Conservation (phyloP, 1,139 yeast species). For the Yarrowia galli region DNA sequence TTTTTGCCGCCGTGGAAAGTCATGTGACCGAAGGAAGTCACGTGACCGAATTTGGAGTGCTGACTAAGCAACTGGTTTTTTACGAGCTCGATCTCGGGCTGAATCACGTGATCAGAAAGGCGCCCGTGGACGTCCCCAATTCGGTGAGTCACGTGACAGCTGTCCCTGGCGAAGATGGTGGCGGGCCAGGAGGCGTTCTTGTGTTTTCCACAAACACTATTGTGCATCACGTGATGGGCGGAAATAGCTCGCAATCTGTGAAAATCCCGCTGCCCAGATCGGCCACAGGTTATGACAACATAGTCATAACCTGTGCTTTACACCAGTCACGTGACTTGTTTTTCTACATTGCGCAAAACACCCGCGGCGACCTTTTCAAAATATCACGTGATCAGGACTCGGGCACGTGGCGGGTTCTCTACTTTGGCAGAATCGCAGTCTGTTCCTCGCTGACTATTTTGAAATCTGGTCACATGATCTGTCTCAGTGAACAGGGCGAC, state of each 20-base stretch:
- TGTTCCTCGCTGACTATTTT: slow-evolving; percentile 65
- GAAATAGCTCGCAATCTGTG: slow-evolving; percentile 44
- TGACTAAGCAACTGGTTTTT: slow-evolving; percentile 56
- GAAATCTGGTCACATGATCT: slow-evolving; percentile 77
- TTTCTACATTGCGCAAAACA: slow-evolving; percentile 75
- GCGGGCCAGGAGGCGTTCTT: slow-evolving; percentile 69
- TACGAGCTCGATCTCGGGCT: slow-evolving; percentile 89
- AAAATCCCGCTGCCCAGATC: slow-evolving; percentile 60
- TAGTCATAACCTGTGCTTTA: slow-evolving; percentile 63
- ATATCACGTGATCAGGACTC: slow-evolving; percentile 57
- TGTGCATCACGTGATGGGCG: slow-evolving; percentile 52
- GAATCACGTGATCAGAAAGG: slow-evolving; percentile 69
- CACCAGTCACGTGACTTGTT: slow-evolving; percentile 59
- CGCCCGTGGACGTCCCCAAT: slow-evolving; percentile 54
- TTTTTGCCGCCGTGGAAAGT: slow-evolving; percentile 64
- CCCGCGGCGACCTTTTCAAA: slow-evolving; percentile 80
- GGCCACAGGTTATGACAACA: slow-evolving; percentile 36
- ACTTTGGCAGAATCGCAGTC: slow-evolving; percentile 78
- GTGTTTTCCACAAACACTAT: slow-evolving; percentile 59
- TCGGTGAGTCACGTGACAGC: slow-evolving; percentile 56
- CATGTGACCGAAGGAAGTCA: too few species aligned
- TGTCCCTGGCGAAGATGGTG: slow-evolving; percentile 63
- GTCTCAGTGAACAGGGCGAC: slow-evolving; percentile 68
- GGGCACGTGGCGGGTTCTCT: slow-evolving; percentile 56
- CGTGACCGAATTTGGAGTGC: too few species aligned